Base-by-base conservation (phyloP, 1,284 basidiomycete genomes). In the Cryptococcus sp. region DNA sequence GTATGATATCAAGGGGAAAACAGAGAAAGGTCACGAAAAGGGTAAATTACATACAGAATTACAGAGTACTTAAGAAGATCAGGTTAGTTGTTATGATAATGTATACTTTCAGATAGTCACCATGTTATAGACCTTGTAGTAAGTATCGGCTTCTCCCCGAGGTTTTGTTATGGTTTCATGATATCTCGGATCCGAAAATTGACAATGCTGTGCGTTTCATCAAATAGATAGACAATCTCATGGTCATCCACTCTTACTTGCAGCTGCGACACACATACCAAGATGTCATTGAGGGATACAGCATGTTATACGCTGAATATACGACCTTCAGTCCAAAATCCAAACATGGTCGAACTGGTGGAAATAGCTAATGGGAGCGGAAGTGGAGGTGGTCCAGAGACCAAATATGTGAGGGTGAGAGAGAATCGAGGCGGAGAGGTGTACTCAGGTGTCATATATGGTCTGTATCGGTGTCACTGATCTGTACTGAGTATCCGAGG, bases 261-360 rank as follows among this genome's bases (percentile, higher is more conserved):
- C 23, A 23, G 23, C 23, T 23, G 23, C 23, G 23, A 23, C 23
- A 23, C 23, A 23, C 23, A 23, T 23, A 23, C 23, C 23, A 23
- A 23, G 23, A 74, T 72, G 72, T 56, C 72, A 14, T 61, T 74
- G 37, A 58, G 72, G 55, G 72, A 74, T 53, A 52, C 58, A 51
- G 58, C 65, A 31, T 70, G 67, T 56, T 72, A 72, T 50, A 67
- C 68, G 8, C 64, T 74, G 52, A 57, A 59, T 5, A 49, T 72
- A 42, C 43, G 48, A 4, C 66, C 65, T 5, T 58, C 59, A 3
- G 33, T 45, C 3, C 4, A 48, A 13, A 60, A 70, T 48, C 62
- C 65, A 0, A 37, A 41, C 7, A 50, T 73, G 23, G 49, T 64
- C 30, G 64, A 73, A 49, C 62, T 73, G 8, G 47, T 61, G 14